A percentile compares a stretch with the other conserved stretches of the same genome.
Conservation (phyloP, 2,329 filamentous ascomycete genomes). For the Colletotrichum cereale region DNA sequence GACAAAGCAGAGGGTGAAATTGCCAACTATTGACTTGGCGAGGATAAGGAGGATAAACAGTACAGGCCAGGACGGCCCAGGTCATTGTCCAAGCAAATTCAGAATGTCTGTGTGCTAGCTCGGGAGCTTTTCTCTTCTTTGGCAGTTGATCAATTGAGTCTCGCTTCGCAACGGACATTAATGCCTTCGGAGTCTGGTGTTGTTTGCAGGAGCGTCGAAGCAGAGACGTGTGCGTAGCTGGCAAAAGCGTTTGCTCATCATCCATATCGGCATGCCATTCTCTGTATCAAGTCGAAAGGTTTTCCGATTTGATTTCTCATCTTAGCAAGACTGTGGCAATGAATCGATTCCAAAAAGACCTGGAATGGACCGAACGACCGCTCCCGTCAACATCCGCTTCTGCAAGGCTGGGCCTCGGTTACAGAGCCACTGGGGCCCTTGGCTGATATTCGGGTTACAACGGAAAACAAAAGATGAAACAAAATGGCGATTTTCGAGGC, state of each 20-base stretch:
- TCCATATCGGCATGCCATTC: neutral
- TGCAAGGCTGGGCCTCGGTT: constrained; percentile 2
- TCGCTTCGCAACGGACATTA: neutral
- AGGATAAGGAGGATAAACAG: neutral
- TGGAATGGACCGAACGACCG: neutral
- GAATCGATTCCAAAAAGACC: neutral
- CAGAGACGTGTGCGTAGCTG: neutral
- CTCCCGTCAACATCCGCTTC: neutral
- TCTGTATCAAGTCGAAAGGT: neutral
- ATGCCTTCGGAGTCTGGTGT: neutral
- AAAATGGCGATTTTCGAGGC: neutral
- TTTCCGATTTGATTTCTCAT: neutral
- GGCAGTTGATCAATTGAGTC: neutral
- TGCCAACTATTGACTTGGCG: too few species aligned
- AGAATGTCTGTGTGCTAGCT: neutral
- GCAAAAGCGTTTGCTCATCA: too few species aligned
- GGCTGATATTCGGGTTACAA: neutral
- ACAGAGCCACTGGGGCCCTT: neutral
- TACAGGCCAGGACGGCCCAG: neutral
- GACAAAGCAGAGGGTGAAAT: neutral
- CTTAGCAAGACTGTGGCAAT: neutral
- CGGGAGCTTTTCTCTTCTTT: neutral
- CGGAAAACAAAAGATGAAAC: neutral
- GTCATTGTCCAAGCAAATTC: neutral
- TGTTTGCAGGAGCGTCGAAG: too few species aligned